These are phyloP conservation scores for Boletus fagicola DNA, from an alignment of 768 basidiomycete genomes.

Conservation along the genomic window DNA sequence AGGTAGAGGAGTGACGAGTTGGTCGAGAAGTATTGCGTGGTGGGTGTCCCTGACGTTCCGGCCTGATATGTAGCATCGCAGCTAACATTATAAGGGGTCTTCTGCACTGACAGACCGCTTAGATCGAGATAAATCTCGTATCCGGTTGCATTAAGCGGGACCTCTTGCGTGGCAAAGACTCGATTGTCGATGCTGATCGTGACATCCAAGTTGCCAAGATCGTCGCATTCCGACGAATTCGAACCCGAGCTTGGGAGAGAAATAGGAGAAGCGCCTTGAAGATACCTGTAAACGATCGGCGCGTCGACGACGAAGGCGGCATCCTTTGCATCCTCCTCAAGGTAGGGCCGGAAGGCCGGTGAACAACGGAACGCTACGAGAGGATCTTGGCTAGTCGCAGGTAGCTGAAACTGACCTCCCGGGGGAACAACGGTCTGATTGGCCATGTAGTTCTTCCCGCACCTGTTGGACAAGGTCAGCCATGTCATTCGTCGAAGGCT, in stretches of 20 bases:
- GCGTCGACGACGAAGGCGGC: slow-evolving; percentile 39
- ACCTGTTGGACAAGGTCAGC: slow-evolving; percentile 35
- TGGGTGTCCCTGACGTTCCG: slow-evolving; percentile 1
- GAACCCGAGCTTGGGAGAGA: slow-evolving; percentile 8
- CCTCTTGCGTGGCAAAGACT: slow-evolving; percentile 23
- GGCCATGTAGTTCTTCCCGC: slow-evolving; percentile 48
- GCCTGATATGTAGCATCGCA: slow-evolving; percentile 34
- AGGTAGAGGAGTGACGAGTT: too few species aligned
- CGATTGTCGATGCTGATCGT: slow-evolving; percentile 31
- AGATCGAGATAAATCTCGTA: slow-evolving; percentile 37
- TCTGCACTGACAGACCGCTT: slow-evolving; percentile 27
- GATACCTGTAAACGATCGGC: slow-evolving; percentile 34
- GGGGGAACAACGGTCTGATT: slow-evolving; percentile 42
- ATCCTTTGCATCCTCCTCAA: slow-evolving; percentile 37
- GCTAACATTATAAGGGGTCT: slow-evolving; percentile 31
- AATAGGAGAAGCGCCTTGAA: slow-evolving; percentile 37
- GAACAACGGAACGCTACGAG: slow-evolving; percentile 47
- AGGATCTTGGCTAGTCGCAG: slow-evolving; percentile 34
- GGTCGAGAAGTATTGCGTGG: too few species aligned
- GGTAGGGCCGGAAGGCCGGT: slow-evolving; percentile 47
- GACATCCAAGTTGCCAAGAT: slow-evolving; percentile 23
- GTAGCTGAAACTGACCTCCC: slow-evolving; percentile 44
- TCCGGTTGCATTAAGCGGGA: slow-evolving; percentile 40
- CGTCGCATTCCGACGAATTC: background rate
- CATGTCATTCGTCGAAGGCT: background rate